phyloP scores from a whole-genome alignment of 495 filamentous ascomycete genomes.

The Penicillium daleae region DNA sequence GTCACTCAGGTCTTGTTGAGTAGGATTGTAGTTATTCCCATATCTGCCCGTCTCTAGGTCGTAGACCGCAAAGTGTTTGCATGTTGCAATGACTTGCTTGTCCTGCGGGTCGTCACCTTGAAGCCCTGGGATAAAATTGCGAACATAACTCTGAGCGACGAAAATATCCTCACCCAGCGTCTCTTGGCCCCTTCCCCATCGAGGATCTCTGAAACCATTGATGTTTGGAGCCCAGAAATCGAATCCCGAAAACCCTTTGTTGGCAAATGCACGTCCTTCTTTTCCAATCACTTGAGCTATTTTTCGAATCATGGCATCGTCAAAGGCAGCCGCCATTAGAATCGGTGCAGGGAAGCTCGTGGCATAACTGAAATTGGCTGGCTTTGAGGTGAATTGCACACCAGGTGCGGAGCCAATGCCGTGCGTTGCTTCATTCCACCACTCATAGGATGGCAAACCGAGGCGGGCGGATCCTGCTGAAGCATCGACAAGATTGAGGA shows the following conservation, averaged over 20 bases:
- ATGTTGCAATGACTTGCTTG: slow-evolving; percentile 58
- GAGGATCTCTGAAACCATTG: slow-evolving; percentile 52
- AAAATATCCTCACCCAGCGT: slow-evolving; percentile 62
- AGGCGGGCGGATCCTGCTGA: slow-evolving; percentile 15
- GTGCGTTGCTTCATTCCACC: slow-evolving; percentile 17
- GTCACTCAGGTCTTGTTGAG: slow-evolving; percentile 52
- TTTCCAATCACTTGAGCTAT: slow-evolving; percentile 12
- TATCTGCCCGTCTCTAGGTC: slow-evolving; percentile 59
- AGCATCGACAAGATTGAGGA: slow-evolving; percentile 15
- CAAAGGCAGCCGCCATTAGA: slow-evolving; percentile 15
- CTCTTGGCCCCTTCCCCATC: slow-evolving; percentile 60
- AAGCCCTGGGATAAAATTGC: slow-evolving; percentile 55
- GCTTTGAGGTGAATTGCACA: slow-evolving; percentile 11
- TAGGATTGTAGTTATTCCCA: slow-evolving; percentile 53
- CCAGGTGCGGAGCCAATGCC: slow-evolving; percentile 12
- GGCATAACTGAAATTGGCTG: slow-evolving; percentile 13
- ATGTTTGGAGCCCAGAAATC: slow-evolving; percentile 17
- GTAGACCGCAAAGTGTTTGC: slow-evolving; percentile 64
- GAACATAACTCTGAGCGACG: slow-evolving; percentile 54
- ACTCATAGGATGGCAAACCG: slow-evolving; percentile 12
- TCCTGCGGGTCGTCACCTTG: slow-evolving; percentile 47
- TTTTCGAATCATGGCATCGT: slow-evolving; percentile 9
- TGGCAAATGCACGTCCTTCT: slow-evolving; percentile 13
- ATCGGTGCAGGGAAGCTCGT: slow-evolving; percentile 15
- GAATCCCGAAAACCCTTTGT: slow-evolving; percentile 12